Base-by-base conservation (phyloP, 1,139 yeast genomes). In the Saccharomyces pastorianus region DNA sequence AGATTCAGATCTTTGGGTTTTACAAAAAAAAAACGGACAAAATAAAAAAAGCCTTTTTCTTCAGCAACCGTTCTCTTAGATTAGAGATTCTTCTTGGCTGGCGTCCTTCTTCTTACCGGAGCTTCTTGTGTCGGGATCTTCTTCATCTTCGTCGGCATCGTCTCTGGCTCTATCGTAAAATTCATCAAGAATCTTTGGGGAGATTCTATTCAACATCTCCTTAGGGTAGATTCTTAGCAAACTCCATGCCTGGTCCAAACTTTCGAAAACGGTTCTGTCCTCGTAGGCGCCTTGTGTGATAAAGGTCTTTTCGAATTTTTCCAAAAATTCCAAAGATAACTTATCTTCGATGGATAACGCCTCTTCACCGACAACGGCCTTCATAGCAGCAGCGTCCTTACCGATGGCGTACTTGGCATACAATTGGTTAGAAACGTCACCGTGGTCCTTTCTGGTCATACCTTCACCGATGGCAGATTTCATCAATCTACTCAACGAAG, bases 311-410 rank as follows among this genome's bases (percentile, higher is more conserved):
- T 93, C 99, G 68, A 93, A 93, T 77, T 93, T 93, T 72, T 95
- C 99, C 76, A 93, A 83, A 73, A 93, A 93, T 77, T 93, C 99
- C 69, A 93, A 81, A 1, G 99, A 93, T 63, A 93, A 81, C 76
- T 93, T 95, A 76, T 93, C 99, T 76, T 93, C 99, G 62, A 89
- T 88, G 41, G 97, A 90, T 68, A 93, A 80, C 46, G 99, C 99
- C 75, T 93, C 99, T 75, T 93, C 99, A 82, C 99, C 99, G 65
- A 93, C 99, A 63, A 93, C 99, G n/a, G 99, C 96, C 78, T 93
- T 93, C 99, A 93, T 93, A 65, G 99, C 97, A 51, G 99, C 99
- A 32, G 99, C 99, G 76, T 93, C 99, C 76, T 91, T 88, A 79
- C 99, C 99, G 77, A 93, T 95, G 62, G 99, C 99, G 72, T 93